Base-by-base conservation (phyloP, 139 green algal genomes). In the Chlorella ohadii region DNA sequence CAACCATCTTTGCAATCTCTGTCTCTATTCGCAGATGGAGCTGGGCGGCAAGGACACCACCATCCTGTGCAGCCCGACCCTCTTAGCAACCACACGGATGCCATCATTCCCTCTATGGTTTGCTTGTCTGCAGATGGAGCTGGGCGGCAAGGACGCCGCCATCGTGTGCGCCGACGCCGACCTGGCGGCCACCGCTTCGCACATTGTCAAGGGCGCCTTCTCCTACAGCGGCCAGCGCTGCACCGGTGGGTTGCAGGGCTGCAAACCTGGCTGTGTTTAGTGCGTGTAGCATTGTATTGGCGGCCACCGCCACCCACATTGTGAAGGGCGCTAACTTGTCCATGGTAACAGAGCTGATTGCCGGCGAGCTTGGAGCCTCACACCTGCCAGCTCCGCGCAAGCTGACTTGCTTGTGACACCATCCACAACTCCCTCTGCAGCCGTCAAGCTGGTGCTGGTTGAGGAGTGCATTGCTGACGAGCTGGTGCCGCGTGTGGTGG, bases 101-200 rank as follows among this genome's bases (percentile, higher is more conserved):
- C 44, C 44, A 51, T 44, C 66, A 20, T 38, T 56, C 19, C n/a
- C 36, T 19, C n/a, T 17, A 20, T 36, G 23, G 25, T 3, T 34
- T 33, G 2, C 17, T 79, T 19, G 28, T 41, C 72, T 97, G 67
- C 95, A 99, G 73, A 80, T 80, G 74, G 74, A 99, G 95, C 94
- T 99, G 39, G 97, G 97, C 28, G 97, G 97, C 85, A 99, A 99
- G 93, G 95, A 98, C 77, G 96, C 93, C 31, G 97, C 94, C 92
- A 97, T 99, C 68, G 95, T 99, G 70, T 95, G 92, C 64, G 83
- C 79, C 27, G 97, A 99, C 78, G 97, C 96, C 11, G 95, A 99
- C 91, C 82, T 99, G 11, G 91, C 95, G 72, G 80, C 96, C 55
- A 95, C 96, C 12, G 95, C 94, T 38, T 94, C 91, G 51, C 86